Percentiles rank a stretch among this genome's conserved stretches.
Evolutionary conservation across 1,284 basidiomycete species (phyloP).

Genomic region (Omphalotus olearius): DNA sequence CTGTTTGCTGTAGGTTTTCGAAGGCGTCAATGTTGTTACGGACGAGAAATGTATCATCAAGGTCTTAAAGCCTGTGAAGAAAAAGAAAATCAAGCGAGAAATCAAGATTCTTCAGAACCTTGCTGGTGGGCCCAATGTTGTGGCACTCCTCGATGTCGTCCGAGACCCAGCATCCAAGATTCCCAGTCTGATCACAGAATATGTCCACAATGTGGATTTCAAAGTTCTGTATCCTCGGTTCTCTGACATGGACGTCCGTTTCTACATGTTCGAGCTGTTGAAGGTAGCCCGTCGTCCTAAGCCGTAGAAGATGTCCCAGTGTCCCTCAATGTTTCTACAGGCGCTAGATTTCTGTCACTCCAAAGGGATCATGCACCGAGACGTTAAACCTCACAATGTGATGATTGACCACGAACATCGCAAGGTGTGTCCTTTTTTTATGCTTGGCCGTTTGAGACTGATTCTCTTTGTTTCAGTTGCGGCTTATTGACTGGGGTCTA

Average conservation of each 20-base stretch:
- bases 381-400: slow-evolving; percentile 99
- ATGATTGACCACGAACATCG: slow-evolving; percentile 99
- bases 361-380: slow-evolving; percentile 98
- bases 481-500: slow-evolving; percentile 98
- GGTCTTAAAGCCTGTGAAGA: slow-evolving; percentile 98
- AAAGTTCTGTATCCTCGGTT: slow-evolving; percentile 96
- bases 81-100: slow-evolving; percentile 99
- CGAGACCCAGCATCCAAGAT: slow-evolving; percentile 94
- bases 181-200: slow-evolving; percentile 97
- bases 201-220: slow-evolving; percentile 98
- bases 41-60: slow-evolving; percentile 98
- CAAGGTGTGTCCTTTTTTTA: slow-evolving; percentile 54
- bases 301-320: slow-evolving; percentile 1
- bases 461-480: slow-evolving; percentile 48
- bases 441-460: background rate
- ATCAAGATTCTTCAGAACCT: slow-evolving; percentile 99
- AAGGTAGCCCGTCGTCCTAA: slow-evolving; percentile 52
- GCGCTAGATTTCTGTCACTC: slow-evolving; percentile 98
- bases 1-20: slow-evolving; percentile 74
- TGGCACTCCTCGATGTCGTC: slow-evolving; percentile 91
- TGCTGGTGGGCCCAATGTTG: slow-evolving; percentile 90
- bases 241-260: slow-evolving; percentile 92
- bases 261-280: slow-evolving; percentile 95
- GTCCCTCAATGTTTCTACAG: slow-evolving; percentile 32
- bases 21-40: slow-evolving; percentile 91